These are phyloP conservation scores for Annulohypoxylon truncatum DNA, from an alignment of 2,329 filamentous ascomycete species.

Conservation along the genomic window DNA sequence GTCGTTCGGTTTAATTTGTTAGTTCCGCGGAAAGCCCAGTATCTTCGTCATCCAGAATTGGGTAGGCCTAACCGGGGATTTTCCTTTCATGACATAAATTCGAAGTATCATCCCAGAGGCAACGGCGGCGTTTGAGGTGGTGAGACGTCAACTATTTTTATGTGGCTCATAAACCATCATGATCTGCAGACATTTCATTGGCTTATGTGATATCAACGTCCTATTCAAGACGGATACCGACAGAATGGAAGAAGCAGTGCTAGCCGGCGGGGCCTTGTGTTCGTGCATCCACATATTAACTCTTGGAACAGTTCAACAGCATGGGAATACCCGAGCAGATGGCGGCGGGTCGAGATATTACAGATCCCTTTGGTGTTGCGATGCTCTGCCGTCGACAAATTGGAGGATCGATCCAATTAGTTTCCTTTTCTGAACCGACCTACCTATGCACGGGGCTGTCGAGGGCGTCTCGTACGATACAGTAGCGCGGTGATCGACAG, in stretches of 20 bases:
- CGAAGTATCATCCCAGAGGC: neutral
- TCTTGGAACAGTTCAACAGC: conserved; percentile 2
- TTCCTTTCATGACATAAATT: neutral
- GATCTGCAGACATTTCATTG: conserved; percentile 8
- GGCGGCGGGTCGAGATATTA: conserved; percentile 12
- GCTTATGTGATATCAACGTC: neutral
- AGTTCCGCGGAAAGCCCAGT: neutral
- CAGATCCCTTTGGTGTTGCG: conserved; percentile 10
- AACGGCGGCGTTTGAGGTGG: conserved; percentile 13
- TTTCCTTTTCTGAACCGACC: conserved; percentile 2
- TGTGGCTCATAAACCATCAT: conserved; percentile 1
- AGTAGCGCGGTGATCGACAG: conserved; percentile 1
- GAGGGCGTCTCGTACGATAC: conserved; percentile 12
- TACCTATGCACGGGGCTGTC: neutral
- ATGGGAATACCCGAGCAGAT: conserved; percentile 17
- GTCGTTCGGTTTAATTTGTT: neutral
- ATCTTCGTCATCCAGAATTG: neutral
- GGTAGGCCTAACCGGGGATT: conserved; percentile 1
- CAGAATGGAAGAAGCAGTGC: conserved; percentile 28
- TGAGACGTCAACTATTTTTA: conserved; percentile 8
- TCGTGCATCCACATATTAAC: conserved; percentile 18
- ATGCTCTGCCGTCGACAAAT: neutral
- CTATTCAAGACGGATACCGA: conserved; percentile 35
- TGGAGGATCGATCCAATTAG: conserved; percentile 1
- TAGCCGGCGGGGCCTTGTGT: conserved; percentile 9